Evolutionary conservation across 2,329 filamentous ascomycete genomes (phyloP).

Genomic region (Bipolaris oryzae): DNA sequence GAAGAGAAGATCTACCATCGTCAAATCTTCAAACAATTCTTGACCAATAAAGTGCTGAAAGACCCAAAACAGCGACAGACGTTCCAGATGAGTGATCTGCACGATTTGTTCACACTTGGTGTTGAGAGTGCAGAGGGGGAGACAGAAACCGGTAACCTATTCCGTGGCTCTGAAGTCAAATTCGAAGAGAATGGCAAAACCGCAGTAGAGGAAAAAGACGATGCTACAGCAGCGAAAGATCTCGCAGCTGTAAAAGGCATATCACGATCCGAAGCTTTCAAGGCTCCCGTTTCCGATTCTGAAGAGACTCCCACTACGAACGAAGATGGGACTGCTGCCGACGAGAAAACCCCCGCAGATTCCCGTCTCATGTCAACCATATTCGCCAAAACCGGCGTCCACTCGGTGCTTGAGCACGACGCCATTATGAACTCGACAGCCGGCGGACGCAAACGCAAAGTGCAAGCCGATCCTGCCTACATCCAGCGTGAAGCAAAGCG

Average conservation of each 20-base stretch:
- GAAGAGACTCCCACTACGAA: slow-evolving; percentile 28
- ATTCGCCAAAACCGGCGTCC: slow-evolving; percentile 83
- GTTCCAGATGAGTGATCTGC: slow-evolving; percentile 86
- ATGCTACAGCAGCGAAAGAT: slow-evolving; percentile 35
- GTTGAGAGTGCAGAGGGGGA: slow-evolving; percentile 66
- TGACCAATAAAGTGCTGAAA: slow-evolving; percentile 93
- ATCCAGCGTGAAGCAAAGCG: slow-evolving; percentile 81
- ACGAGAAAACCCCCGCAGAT: slow-evolving; percentile 33
- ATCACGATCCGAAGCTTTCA: slow-evolving; percentile 53
- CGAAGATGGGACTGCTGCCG: slow-evolving; percentile 15
- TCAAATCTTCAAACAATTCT: slow-evolving; percentile 97
- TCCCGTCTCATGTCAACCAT: slow-evolving; percentile 86
- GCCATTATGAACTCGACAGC: slow-evolving; percentile 68
- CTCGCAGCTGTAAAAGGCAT: slow-evolving; percentile 51
- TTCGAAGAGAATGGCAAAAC: slow-evolving; percentile 51
- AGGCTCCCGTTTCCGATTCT: slow-evolving; percentile 33
- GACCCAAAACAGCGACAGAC: slow-evolving; percentile 92
- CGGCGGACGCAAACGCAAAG: slow-evolving; percentile 63
- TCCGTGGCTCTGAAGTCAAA: slow-evolving; percentile 83
- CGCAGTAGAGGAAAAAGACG: slow-evolving; percentile 11
- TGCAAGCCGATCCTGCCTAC: slow-evolving; percentile 76
- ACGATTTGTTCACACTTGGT: slow-evolving; percentile 86
- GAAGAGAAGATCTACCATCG: slow-evolving; percentile 99
- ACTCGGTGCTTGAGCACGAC: slow-evolving; percentile 92
- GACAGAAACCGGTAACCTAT: slow-evolving; percentile 84